A percentile compares a stretch with the other conserved stretches of the same genome.
Evolutionary conservation across 2,329 filamentous ascomycete species (phyloP).

Genomic region (Pseudogymnoascus sp.): DNA sequence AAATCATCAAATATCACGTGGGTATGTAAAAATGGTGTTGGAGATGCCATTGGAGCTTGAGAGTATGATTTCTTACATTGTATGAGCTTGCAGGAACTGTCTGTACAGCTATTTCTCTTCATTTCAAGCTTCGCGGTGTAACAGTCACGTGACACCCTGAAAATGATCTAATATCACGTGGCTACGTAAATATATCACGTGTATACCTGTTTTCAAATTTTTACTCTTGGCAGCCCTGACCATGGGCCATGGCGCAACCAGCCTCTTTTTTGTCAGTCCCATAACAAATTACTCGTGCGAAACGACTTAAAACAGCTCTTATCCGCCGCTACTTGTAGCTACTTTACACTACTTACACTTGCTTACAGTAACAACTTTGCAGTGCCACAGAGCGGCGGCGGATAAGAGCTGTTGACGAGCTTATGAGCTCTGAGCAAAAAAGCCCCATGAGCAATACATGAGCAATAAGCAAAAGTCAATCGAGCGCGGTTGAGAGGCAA

Average conservation of each 20-base stretch:
- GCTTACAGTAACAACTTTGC: neutral
- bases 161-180: neutral
- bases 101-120: neutral
- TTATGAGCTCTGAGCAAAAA: slow-evolving; percentile 2
- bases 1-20: no score
- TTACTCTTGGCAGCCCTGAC: neutral
- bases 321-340: slow-evolving; percentile 6
- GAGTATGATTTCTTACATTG: neutral
- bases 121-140: no score
- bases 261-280: neutral
- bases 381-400: neutral
- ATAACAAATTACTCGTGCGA: neutral
- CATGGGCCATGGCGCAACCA: neutral
- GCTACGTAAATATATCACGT: neutral
- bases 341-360: neutral
- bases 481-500: neutral
- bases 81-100: neutral
- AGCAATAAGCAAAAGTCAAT: slow-evolving; percentile 8
- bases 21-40: no score
- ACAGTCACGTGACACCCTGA: neutral
- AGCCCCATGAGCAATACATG: neutral
- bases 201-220: neutral
- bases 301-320: neutral
- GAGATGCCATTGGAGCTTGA: no score
- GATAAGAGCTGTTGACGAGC: slow-evolving; percentile 4